Percentiles rank a stretch among this genome's conserved stretches.
Evolutionary conservation across 257 asterid genomes (phyloP).

Genomic region (Datura wrightii): DNA sequence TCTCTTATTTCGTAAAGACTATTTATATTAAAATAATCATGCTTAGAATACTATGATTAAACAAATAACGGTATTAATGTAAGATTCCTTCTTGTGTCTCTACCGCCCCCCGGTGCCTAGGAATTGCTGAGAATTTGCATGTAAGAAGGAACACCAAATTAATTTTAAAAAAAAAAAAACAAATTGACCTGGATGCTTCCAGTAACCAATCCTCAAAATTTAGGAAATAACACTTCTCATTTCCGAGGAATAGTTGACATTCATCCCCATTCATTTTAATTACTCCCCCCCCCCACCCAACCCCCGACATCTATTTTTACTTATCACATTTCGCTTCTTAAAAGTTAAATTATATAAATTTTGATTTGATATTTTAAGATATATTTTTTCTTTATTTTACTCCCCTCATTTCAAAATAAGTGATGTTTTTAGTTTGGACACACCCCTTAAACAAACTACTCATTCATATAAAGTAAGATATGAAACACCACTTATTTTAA

Average conservation of each 20-base stretch:
- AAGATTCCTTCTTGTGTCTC: slow-evolving; percentile 40
- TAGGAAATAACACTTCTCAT: slow-evolving; percentile 6
- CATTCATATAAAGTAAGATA: too few species aligned
- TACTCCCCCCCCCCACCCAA: too few species aligned
- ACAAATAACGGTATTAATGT: slow-evolving; percentile 30
- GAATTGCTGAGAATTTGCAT: slow-evolving; percentile 33
- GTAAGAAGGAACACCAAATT: slow-evolving; percentile 19
- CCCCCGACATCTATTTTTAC: too few species aligned
- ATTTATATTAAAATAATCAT: neutral
- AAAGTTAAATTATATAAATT: too few species aligned
- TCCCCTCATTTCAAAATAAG: too few species aligned
- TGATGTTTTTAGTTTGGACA: too few species aligned
- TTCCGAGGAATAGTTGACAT: slow-evolving; percentile 55
- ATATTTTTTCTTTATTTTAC: too few species aligned
- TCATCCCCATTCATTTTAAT: slow-evolving; percentile 27
- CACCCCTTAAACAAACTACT: too few species aligned
- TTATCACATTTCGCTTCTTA: too few species aligned
- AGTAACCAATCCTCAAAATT: neutral
- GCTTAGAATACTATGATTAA: neutral
- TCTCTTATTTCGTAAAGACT: slow-evolving; percentile 4
- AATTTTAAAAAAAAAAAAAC: neutral
- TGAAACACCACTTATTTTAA: too few species aligned
- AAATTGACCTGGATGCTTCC: slow-evolving; percentile 42
- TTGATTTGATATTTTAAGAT: too few species aligned
- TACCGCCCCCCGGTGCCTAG: slow-evolving; percentile 28